Percentiles rank a stretch among this genome's conserved stretches.
phyloP scores from a whole-genome alignment of 1,139 yeast genomes.

The Saccharomycopsis hybrid region DNA sequence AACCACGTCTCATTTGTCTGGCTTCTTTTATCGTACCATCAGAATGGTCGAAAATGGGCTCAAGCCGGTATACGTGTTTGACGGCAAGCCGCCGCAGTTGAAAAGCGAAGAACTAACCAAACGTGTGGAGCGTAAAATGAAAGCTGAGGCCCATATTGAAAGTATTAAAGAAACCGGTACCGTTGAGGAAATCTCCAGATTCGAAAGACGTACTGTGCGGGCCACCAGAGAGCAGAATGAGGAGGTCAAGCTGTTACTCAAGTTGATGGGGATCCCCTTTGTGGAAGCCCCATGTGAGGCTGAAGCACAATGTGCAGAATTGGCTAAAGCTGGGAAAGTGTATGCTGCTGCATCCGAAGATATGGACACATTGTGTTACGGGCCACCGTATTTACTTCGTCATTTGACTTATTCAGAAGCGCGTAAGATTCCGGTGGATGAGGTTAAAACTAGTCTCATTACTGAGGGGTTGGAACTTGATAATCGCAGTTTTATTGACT shows the following conservation, averaged over 20 bases:
- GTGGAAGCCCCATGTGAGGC: slow-evolving; percentile 97
- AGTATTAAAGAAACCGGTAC: slow-evolving; percentile 64
- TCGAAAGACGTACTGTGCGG: slow-evolving; percentile 80
- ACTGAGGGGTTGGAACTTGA: slow-evolving; percentile 72
- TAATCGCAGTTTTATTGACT: slow-evolving; percentile 71
- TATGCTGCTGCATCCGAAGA: slow-evolving; percentile 98
- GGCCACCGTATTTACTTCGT: slow-evolving; percentile 74
- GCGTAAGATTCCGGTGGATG: slow-evolving; percentile 86
- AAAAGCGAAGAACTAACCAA: slow-evolving; percentile 85
- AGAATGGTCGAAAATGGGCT: slow-evolving; percentile 85
- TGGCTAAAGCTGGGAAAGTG: slow-evolving; percentile 82
- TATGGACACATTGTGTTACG: slow-evolving; percentile 95
- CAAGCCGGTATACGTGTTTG: slow-evolving; percentile 94
- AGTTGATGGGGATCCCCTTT: slow-evolving; percentile 90
- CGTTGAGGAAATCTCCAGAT: slow-evolving; percentile 66
- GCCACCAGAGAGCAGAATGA: slow-evolving; percentile 89
- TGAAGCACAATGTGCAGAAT: slow-evolving; percentile 95
- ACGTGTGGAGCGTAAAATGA: slow-evolving; percentile 73
- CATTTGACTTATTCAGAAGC: slow-evolving; percentile 94
- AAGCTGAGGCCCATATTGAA: slow-evolving; percentile 70
- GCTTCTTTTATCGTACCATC: slow-evolving; percentile 89
- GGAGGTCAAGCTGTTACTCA: slow-evolving; percentile 76
- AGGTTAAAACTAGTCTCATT: slow-evolving; percentile 62
- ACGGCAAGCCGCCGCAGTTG: slow-evolving; percentile 80
- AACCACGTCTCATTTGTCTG: slow-evolving; percentile 92